phyloP scores from a whole-genome alignment of 228 moss, liverwort and hornwort species.

The Sphagnum magellanicum region DNA sequence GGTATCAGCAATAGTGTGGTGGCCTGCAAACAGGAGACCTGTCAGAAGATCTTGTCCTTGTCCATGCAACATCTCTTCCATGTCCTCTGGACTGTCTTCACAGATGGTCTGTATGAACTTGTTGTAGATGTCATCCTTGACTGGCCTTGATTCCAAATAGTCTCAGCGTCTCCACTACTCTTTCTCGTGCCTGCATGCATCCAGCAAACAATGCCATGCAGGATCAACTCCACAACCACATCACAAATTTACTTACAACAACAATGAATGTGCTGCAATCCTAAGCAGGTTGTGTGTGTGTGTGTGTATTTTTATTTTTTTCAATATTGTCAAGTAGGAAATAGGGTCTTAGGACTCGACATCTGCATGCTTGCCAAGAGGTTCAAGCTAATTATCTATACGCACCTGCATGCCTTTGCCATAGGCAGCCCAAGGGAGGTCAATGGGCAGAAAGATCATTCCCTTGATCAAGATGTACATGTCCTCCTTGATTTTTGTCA shows the following conservation, averaged over 20 bases:
- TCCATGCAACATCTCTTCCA: constrained; percentile 19
- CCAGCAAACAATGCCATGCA: too few relatives aligned
- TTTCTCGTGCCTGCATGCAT: constrained; percentile 24
- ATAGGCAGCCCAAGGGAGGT: constrained; percentile 49
- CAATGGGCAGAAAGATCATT: constrained; percentile 50
- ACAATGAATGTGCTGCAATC: neutral
- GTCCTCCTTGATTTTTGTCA: constrained; percentile 27
- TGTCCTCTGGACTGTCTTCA: constrained; percentile 19
- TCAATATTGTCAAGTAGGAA: too few relatives aligned
- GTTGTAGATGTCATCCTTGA: constrained; percentile 31
- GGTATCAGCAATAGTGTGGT: constrained; percentile 48
- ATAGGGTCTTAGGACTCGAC: neutral
- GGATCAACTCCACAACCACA: too few relatives aligned
- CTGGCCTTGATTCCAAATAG: constrained; percentile 10
- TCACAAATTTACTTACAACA: neutral
- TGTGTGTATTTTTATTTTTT: neutral
- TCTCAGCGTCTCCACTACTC: constrained; percentile 31
- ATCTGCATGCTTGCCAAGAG: neutral
- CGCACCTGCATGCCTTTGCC: constrained; percentile 35
- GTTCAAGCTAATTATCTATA: neutral
- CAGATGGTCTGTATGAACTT: constrained; percentile 28
- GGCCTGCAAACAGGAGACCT: constrained; percentile 45
- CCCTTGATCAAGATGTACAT: constrained; percentile 49
- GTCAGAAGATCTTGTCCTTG: constrained; percentile 33
- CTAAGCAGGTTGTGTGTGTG: neutral